Base-by-base conservation (phyloP, 495 filamentous ascomycete species). In the Melanomma pulvis-pyrius region DNA sequence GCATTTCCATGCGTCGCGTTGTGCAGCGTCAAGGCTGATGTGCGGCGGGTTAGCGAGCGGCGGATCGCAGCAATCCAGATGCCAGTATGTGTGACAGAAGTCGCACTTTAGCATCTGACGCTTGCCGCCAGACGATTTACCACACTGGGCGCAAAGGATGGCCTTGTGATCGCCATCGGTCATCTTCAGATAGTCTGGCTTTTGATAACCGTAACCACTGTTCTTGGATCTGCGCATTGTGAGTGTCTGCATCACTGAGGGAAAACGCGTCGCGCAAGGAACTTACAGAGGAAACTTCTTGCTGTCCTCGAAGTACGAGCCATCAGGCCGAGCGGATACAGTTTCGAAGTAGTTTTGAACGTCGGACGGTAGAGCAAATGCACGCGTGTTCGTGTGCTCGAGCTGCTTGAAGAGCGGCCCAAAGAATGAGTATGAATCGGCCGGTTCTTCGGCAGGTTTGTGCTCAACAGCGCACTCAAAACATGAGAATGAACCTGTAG, bases 51-150 rank as follows among this genome's bases (percentile, higher is more conserved):
- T 83, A 28, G 92, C 87, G 73, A 93, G 74, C 28, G 96, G 96
- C 2, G 92, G 90, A 73, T 92, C 86, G 17, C 94, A 78, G 76
- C 94, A 98, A 77, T 98, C 93, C 17, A 97, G 79, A 78, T 98
- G 94, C 86, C 92, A 98, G 34, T 83, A 82, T 24, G 89, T 80
- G 1, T 83, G 82, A 74, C 94, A 98, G 67, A 86, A 88, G 70
- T 91, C 91, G 64, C 78, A 79, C 41, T 71, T 36, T 34, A 79
- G 69, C 57, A 79, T 74, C 29, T 30, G 46, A 15, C 68, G 68
- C 48, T 70, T 70, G 59, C 53, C 64, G 9, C 49, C 48, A 39
- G 65, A 32, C 3, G 60, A 50, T 57, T 68, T 26, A 1, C 56
- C 57, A 52, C 71, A 73, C n/a, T 56, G 30, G 17, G 19, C 12